A percentile compares a stretch with the other conserved stretches of the same genome.
These are phyloP conservation scores for Lycium barbarum DNA, from an alignment of 257 asterid species.

Conservation along the genomic window DNA sequence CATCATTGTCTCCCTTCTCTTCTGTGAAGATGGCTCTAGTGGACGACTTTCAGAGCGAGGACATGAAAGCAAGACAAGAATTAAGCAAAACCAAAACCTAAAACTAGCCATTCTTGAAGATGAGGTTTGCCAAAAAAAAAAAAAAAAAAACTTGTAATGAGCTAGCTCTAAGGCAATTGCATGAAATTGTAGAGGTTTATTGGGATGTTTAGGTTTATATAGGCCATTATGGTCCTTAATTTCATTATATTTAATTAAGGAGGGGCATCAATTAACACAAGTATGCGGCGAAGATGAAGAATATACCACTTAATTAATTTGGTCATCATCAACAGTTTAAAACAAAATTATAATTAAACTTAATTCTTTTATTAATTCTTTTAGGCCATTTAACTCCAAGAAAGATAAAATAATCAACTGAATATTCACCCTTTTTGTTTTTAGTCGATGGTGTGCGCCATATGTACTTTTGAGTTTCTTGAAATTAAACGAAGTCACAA, in stretches of 20 bases:
- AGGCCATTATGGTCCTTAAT: not conserved
- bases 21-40: not conserved
- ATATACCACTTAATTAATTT: not conserved
- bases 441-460: not conserved
- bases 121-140: not conserved
- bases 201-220: slow-evolving; percentile 18
- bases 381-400: not conserved
- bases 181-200: not conserved
- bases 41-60: not conserved
- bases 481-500: not conserved
- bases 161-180: not conserved
- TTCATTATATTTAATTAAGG: slow-evolving; percentile 9
- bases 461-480: no score
- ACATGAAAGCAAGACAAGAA: slow-evolving; percentile 29
- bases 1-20: slow-evolving; percentile 11
- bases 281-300: slow-evolving; percentile 19
- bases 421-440: not conserved
- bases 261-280: not conserved
- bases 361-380: not conserved
- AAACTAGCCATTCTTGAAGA: not conserved
- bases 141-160: not conserved
- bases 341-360: not conserved
- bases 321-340: not conserved
- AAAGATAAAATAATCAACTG: not conserved
- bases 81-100: slow-evolving; percentile 29